Percentiles rank a stretch among this genome's conserved stretches.
phyloP scores from a whole-genome alignment of 345 rosid genomes.

The Rhodamnia argentea region DNA sequence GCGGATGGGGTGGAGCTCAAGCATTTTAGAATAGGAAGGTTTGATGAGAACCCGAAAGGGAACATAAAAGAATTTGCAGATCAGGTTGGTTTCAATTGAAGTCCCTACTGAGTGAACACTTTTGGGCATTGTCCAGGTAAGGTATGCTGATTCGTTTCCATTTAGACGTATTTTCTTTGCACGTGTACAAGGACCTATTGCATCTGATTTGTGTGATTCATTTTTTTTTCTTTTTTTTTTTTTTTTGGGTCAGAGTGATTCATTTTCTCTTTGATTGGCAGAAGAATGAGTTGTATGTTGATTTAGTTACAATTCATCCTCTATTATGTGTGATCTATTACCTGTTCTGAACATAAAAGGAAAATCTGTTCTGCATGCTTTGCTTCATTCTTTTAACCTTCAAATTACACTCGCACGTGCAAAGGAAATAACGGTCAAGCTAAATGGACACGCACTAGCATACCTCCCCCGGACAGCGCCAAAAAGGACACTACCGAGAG shows the following conservation, averaged over 20 bases:
- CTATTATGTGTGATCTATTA: neutral
- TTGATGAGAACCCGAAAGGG: slow-evolving; percentile 40
- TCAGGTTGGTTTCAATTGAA: slow-evolving; percentile 20
- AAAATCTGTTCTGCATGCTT: neutral
- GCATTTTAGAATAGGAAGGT: slow-evolving; percentile 47
- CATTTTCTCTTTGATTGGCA: neutral
- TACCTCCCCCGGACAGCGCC: neutral
- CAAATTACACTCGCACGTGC: neutral
- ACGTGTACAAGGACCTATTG: neutral
- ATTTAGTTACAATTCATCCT: neutral
- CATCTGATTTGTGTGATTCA: neutral
- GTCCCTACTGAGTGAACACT: neutral
- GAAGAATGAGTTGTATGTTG: neutral
- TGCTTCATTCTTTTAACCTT: neutral
- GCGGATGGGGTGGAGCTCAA: slow-evolving; percentile 44
- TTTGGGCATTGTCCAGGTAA: neutral
- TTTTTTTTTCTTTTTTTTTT: too few species aligned
- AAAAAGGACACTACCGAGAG: neutral
- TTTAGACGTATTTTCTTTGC: neutral
- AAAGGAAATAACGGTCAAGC: neutral
- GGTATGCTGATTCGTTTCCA: neutral
- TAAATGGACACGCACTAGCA: neutral
- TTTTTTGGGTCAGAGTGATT: too few species aligned
- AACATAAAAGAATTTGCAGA: slow-evolving; percentile 42
- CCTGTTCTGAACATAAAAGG: neutral